Base-by-base conservation (phyloP, 306 rosid genomes). In the Prunus campanulata region DNA sequence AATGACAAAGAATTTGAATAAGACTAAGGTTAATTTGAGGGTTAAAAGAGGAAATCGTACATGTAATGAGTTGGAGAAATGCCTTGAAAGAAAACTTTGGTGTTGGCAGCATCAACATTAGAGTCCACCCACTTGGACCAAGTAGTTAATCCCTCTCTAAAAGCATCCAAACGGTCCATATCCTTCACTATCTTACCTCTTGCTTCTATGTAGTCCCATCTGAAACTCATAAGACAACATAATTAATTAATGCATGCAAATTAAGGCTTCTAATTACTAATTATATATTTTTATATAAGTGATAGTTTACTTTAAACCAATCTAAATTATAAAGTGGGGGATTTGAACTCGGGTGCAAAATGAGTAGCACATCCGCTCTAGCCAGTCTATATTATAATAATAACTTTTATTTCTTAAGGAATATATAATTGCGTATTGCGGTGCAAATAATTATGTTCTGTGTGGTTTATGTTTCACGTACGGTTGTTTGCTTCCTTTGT, bases 51-150 rank as follows among this genome's bases (percentile, higher is more conserved):
- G 18, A 35, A 9, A 4, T 46, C 75, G 32, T 51, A 79, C 86
- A 42, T 12, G 67, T 66, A 66, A 22, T 73, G 82, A 39, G 74
- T 68, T 25, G 88, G 91, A 50, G 87, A 82, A 66, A 79, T 78
- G 76, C 82, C 86, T 64, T 85, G 91, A 66, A 79, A 83, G 81
- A 71, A 83, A 16, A 83, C 75, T 59, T 69, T 49, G 66, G 86
- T 83, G 8, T 49, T 49, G 10, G 46, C 76, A 67, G 76, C 46
- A 61, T 83, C 74, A 16, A 83, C 46, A 22, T 76, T 79, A 19
- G 81, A 65, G 80, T 83, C 81, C 11, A 82, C 82, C 91, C 91
- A 85, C 47, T 75, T 80, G 8, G 85, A 80, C 91, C 91, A 87
- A 52, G 91, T 85, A 27, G 72, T 78, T 66, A 83, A 44, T 61